Evolutionary conservation across 176 grass and related monocot genomes (phyloP).

Genomic region (Oryza longistaminata): DNA sequence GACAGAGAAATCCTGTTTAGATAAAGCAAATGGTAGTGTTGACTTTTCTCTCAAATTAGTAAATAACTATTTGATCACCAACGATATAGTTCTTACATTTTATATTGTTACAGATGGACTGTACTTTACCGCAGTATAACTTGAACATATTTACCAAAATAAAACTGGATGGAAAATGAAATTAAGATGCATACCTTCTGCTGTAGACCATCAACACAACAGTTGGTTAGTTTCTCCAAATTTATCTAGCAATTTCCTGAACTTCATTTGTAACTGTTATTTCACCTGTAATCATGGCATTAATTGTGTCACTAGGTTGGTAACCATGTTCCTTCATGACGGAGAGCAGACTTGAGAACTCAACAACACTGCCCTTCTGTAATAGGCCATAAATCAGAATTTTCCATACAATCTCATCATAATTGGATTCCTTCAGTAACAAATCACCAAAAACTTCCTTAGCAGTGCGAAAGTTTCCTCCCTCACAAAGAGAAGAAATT

Average conservation of each 20-base stretch:
- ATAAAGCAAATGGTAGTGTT: conserved; percentile 4
- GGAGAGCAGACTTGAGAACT: conserved; percentile 55
- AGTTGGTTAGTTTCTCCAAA: conserved; percentile 22
- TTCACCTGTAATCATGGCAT: conserved; percentile 55
- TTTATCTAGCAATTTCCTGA: conserved; percentile 47
- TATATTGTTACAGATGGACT: background rate
- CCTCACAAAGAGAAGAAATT: conserved; percentile 69
- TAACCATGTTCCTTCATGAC: conserved; percentile 65
- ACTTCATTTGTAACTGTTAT: conserved; percentile 30
- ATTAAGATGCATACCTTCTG: conserved; percentile 25
- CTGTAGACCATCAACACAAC: conserved; percentile 10
- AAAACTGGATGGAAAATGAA: background rate
- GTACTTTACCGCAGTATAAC: background rate
- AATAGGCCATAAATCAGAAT: conserved; percentile 81
- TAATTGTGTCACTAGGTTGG: conserved; percentile 46
- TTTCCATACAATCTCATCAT: conserved; percentile 83
- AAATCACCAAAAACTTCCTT: conserved; percentile 65
- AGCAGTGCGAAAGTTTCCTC: conserved; percentile 61
- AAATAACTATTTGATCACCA: conserved; percentile 9
- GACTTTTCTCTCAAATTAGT: background rate
- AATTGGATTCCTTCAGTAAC: conserved; percentile 64
- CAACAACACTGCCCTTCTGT: conserved; percentile 52
- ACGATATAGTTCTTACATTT: background rate
- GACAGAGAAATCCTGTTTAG: background rate
- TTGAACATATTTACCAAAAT: conserved; percentile 7